Evolutionary conservation across 805 yeast genomes (phyloP).

Genomic region (Candida caryicola): DNA sequence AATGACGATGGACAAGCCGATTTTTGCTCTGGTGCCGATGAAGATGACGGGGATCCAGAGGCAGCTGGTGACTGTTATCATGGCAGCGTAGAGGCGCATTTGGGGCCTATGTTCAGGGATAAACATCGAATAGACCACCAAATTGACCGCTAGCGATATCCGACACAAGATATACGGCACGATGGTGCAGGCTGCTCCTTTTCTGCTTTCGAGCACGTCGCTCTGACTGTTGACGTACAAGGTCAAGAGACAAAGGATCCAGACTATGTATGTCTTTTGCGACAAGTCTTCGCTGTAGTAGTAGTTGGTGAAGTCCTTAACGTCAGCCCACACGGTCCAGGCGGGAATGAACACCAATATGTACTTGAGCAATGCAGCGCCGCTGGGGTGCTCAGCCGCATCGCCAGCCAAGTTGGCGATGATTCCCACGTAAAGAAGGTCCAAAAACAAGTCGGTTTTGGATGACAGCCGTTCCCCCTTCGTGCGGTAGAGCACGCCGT

Average conservation of each 20-base stretch:
- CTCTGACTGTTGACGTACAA: slow-evolving; percentile 50
- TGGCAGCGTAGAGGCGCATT: slow-evolving; percentile 37
- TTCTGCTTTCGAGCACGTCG: slow-evolving; percentile 32
- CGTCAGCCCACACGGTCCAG: slow-evolving; percentile 66
- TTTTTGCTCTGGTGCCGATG: slow-evolving; percentile 43
- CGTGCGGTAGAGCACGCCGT: slow-evolving; percentile 55
- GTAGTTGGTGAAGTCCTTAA: slow-evolving; percentile 61
- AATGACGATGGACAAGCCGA: slow-evolving; percentile 42
- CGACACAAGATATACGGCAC: slow-evolving; percentile 50
- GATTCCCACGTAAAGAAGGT: slow-evolving; percentile 62
- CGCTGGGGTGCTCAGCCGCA: slow-evolving; percentile 51
- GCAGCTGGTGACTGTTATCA: slow-evolving; percentile 31
- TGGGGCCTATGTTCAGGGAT: slow-evolving; percentile 53
- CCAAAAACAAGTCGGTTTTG: slow-evolving; percentile 57
- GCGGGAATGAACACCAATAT: slow-evolving; percentile 52
- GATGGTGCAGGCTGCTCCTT: slow-evolving; percentile 43
- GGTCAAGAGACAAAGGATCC: slow-evolving; percentile 51
- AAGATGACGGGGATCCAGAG: slow-evolving; percentile 55
- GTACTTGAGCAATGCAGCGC: slow-evolving; percentile 46
- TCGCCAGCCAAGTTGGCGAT: slow-evolving; percentile 56
- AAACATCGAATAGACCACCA: slow-evolving; percentile 41
- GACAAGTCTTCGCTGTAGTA: slow-evolving; percentile 59
- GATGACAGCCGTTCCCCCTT: slow-evolving; percentile 52
- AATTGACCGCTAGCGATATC: slow-evolving; percentile 31
- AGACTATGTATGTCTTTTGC: slow-evolving; percentile 50